These are phyloP conservation scores for Umbelopsis sp. DNA, from an alignment of 371 early-diverging fungal genomes.

Conservation along the genomic window DNA sequence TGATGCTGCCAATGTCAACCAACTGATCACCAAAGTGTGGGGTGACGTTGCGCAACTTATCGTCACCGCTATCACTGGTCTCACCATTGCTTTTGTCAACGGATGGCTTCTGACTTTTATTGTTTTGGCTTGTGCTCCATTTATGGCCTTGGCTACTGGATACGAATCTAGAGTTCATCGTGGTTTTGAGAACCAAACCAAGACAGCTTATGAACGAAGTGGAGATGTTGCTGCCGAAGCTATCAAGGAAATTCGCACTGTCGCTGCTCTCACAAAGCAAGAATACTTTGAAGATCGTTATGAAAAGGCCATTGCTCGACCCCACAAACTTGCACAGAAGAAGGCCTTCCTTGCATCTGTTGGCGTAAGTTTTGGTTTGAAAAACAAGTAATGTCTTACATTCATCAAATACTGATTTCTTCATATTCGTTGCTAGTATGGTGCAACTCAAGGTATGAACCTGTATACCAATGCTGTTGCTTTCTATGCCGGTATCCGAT, in stretches of 20 bases:
- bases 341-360: constrained; percentile 58
- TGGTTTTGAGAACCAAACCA: constrained; percentile 52
- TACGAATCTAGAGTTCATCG: constrained; percentile 26
- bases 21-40: constrained; percentile 65
- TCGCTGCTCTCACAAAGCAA: constrained; percentile 78
- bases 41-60: constrained; percentile 56
- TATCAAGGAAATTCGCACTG: constrained; percentile 79
- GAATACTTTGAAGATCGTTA: constrained; percentile 61
- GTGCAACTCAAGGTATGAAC: constrained; percentile 58
- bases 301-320: constrained; percentile 52
- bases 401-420: background rate
- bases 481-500: constrained; percentile 56
- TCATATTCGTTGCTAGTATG: constrained; percentile 31
- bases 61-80: constrained; percentile 35
- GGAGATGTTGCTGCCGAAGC: constrained; percentile 77
- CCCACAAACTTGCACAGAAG: constrained; percentile 61
- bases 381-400: background rate
- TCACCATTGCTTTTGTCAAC: constrained; percentile 36
- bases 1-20: constrained; percentile 70
- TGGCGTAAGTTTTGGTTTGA: constrained; percentile 28
- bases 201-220: constrained; percentile 57
- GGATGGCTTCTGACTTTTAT: constrained; percentile 57
- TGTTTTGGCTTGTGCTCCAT: constrained; percentile 42
- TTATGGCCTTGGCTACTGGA: constrained; percentile 36
- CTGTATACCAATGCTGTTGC: constrained; percentile 61